These are phyloP conservation scores for Alternaria panax DNA, from an alignment of 2,329 filamentous ascomycete species.

Conservation along the genomic window DNA sequence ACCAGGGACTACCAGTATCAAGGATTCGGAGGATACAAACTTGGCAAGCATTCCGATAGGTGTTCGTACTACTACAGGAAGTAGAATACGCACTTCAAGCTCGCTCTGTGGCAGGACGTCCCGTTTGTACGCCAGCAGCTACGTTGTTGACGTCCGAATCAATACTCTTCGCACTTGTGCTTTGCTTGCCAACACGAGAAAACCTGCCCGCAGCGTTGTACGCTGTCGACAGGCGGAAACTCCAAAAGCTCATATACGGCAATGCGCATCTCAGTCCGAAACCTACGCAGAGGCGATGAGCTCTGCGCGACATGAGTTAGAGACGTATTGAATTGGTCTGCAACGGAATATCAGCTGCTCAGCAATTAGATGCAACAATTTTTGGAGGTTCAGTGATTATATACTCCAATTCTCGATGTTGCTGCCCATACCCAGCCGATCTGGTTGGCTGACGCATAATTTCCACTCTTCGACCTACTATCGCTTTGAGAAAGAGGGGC, in stretches of 20 bases:
- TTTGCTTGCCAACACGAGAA: slow-evolving; percentile 2
- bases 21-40: neutral
- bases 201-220: neutral
- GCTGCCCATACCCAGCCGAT: neutral
- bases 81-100: neutral
- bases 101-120: neutral
- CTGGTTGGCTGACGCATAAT: neutral
- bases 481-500: neutral
- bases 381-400: neutral
- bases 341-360: neutral
- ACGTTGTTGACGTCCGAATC: neutral
- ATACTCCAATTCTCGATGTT: neutral
- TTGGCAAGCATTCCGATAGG: neutral
- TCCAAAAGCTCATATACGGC: slow-evolving; percentile 1
- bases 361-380: neutral
- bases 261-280: slow-evolving; percentile 2
- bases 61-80: neutral
- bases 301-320: neutral
- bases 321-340: neutral
- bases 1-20: slow-evolving; percentile 2
- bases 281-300: neutral
- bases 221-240: slow-evolving; percentile 3
- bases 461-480: neutral
- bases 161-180: neutral
- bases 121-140: neutral